Conservation (phyloP, 495 filamentous ascomycete genomes). For the Lepidopterella palustris region DNA sequence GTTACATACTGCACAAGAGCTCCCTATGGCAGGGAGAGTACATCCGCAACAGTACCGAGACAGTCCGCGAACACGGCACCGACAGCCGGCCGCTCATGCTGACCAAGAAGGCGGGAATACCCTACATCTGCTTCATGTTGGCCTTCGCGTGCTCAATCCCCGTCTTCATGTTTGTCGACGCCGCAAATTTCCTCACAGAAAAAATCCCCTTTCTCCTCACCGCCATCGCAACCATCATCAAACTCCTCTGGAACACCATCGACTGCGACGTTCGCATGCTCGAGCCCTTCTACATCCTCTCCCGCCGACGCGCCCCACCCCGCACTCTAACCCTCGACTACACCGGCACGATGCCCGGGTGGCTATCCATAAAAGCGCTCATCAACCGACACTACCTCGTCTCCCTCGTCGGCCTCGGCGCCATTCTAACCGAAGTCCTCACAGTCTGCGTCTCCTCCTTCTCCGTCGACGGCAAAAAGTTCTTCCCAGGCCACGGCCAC, state of each 20-base stretch:
- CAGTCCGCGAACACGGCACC: constrained; percentile 37
- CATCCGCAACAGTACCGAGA: constrained; percentile 35
- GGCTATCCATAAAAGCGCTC: constrained; percentile 52
- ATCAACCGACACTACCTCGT: constrained; percentile 60
- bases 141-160: constrained; percentile 48
- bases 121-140: constrained; percentile 52
- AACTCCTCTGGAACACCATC: constrained; percentile 61
- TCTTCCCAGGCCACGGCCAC: constrained; percentile 33
- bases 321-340: constrained; percentile 64
- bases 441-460: constrained; percentile 62
- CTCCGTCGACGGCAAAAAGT: constrained; percentile 51
- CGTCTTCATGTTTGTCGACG: constrained; percentile 49
- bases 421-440: constrained; percentile 58
- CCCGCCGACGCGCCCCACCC: constrained; percentile 53
- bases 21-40: constrained; percentile 53
- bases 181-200: constrained; percentile 48
- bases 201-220: constrained; percentile 60
- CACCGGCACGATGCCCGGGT: constrained; percentile 61
- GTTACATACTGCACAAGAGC: constrained; percentile 64
- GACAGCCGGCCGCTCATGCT: constrained; percentile 54
- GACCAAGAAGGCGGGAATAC: constrained; percentile 50
- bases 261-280: constrained; percentile 67
- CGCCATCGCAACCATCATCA: constrained; percentile 55
- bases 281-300: constrained; percentile 67
- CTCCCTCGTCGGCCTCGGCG: constrained; percentile 54